A percentile compares a stretch with the other conserved stretches of the same genome.
These are phyloP conservation scores for Actinomortierella wolfii DNA, from an alignment of 371 early-diverging fungal species.

Conservation along the genomic window DNA sequence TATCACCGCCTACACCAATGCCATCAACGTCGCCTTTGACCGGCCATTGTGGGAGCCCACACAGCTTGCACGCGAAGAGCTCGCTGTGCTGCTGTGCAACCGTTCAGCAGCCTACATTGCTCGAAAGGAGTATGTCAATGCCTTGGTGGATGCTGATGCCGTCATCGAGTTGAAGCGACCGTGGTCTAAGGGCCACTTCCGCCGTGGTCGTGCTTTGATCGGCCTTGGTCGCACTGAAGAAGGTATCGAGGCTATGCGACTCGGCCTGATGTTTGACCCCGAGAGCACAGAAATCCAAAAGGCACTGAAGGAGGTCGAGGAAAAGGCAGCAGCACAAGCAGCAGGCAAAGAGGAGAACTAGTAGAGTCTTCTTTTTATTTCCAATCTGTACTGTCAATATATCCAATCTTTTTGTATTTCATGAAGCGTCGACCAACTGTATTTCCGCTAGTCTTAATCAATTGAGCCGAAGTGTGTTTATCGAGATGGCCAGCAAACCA, in stretches of 20 bases:
- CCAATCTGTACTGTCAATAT: no score
- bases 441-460: no score
- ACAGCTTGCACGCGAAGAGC: slow-evolving; percentile 69
- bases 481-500: no score
- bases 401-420: no score
- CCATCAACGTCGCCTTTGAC: slow-evolving; percentile 69
- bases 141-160: slow-evolving; percentile 76
- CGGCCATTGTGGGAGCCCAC: slow-evolving; percentile 82
- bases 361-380: no score
- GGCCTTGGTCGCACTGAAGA: slow-evolving; percentile 69
- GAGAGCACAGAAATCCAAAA: slow-evolving; percentile 65
- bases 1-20: slow-evolving; percentile 73
- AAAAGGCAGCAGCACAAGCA: slow-evolving; percentile 1
- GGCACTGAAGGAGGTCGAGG: slow-evolving; percentile 51
- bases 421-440: no score
- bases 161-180: slow-evolving; percentile 74
- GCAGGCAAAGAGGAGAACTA: slow-evolving; percentile 20
- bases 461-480: no score
- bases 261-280: slow-evolving; percentile 72
- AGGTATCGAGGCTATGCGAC: slow-evolving; percentile 69
- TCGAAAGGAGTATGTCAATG: slow-evolving; percentile 69
- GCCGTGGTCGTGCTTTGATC: slow-evolving; percentile 76
- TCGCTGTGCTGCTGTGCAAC: slow-evolving; percentile 71
- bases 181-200: slow-evolving; percentile 84
- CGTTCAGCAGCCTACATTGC: slow-evolving; percentile 74